These are phyloP conservation scores for Penicillium capsulatum DNA, from an alignment of 2,329 filamentous ascomycete genomes.

Conservation along the genomic window DNA sequence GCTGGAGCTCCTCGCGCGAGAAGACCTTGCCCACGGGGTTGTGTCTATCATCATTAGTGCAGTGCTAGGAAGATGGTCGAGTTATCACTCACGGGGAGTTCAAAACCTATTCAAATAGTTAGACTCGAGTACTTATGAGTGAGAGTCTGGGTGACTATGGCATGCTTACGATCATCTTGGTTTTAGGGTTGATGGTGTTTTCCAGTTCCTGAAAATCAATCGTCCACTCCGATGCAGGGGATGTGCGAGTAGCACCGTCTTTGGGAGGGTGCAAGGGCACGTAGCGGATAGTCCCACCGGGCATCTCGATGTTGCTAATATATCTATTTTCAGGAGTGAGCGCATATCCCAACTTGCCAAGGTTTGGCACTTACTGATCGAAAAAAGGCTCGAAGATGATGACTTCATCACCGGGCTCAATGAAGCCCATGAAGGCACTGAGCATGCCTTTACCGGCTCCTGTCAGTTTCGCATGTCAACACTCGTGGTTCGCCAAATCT, in stretches of 20 bases:
- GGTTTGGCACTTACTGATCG: conserved; percentile 65
- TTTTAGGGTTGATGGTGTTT: conserved; percentile 73
- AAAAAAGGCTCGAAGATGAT: conserved; percentile 99
- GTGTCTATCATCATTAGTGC: conserved; percentile 49
- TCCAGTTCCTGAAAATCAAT: conserved; percentile 81
- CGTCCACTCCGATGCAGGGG: conserved; percentile 81
- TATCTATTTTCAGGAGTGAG: conserved; percentile 54
- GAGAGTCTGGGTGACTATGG: conserved; percentile 30
- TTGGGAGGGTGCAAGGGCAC: conserved; percentile 88
- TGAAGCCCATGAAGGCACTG: conserved; percentile 95
- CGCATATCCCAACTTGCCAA: neutral
- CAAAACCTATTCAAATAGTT: conserved; percentile 37
- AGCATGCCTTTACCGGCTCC: conserved; percentile 63
- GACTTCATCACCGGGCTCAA: conserved; percentile 91
- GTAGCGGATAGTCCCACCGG: conserved; percentile 89
- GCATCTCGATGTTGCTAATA: conserved; percentile 98
- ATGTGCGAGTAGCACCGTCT: conserved; percentile 72
- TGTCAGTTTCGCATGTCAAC: neutral
- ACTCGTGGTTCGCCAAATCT: conserved; percentile 1
- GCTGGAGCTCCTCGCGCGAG: conserved; percentile 73
- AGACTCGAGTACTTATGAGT: conserved; percentile 6
- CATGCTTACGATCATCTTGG: conserved; percentile 84
- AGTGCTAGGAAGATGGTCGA: neutral
- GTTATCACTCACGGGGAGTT: conserved; percentile 47
- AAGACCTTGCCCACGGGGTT: conserved; percentile 98